Evolutionary conservation across 2,329 filamentous ascomycete species (phyloP).

Genomic region (Cladosporium sp.): DNA sequence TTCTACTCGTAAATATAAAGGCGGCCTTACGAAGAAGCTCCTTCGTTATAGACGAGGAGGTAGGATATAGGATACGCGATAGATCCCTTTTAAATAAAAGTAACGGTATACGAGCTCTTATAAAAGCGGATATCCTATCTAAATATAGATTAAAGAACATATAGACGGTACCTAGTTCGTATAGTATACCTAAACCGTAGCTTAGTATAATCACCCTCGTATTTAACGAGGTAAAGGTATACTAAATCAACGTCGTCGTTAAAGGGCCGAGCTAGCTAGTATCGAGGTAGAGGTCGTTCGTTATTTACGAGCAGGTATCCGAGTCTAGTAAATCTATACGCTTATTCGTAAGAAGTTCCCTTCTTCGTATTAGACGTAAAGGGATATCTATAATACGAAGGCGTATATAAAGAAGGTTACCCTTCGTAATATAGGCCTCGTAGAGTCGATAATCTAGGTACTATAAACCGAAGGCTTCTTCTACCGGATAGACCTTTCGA

Average conservation of each 20-base stretch:
- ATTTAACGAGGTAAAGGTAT: neutral
- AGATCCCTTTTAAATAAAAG: neutral
- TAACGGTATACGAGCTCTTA: neutral
- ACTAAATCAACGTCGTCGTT: neutral
- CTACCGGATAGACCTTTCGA: neutral
- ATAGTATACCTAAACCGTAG: neutral
- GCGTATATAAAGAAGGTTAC: neutral
- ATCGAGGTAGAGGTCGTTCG: neutral
- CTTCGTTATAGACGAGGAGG: neutral
- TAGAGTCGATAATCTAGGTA: neutral
- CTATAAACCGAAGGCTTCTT: neutral
- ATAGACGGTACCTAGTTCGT: neutral
- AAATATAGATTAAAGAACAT: neutral
- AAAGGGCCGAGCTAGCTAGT: neutral
- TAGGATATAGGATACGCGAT: neutral
- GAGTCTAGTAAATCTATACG: neutral
- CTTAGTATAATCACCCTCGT: neutral
- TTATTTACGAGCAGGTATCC: neutral
- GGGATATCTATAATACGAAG: neutral
- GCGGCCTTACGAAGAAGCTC: neutral
- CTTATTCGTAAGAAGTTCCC: neutral
- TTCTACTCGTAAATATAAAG: neutral
- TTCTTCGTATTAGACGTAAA: neutral
- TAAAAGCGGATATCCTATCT: neutral
- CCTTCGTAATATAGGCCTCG: neutral